Percentiles rank a stretch among this genome's conserved stretches.
phyloP scores from a whole-genome alignment of 352 stramenopile genomes.

The Globisporangium ultimum region DNA sequence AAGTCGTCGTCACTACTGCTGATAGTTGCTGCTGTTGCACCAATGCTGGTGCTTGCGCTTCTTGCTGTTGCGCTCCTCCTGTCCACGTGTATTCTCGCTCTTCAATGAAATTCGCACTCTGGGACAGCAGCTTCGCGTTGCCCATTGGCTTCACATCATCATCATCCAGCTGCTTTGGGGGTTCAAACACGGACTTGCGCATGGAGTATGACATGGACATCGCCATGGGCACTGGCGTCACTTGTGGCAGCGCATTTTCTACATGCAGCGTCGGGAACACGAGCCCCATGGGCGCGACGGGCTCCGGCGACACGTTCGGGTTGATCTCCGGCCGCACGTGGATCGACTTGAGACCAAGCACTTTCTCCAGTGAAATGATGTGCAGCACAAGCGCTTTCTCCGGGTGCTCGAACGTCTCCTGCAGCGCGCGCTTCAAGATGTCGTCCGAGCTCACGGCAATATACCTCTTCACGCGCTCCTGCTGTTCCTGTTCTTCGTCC shows the following conservation, averaged over 20 bases:
- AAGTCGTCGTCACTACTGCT: not conserved
- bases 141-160: slow-evolving; percentile 15
- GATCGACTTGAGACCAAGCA: slow-evolving; percentile 48
- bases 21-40: not conserved
- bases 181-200: slow-evolving; percentile 61
- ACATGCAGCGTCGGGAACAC: slow-evolving; percentile 73
- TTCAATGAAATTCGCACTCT: slow-evolving; percentile 44
- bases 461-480: slow-evolving; percentile 34
- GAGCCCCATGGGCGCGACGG: slow-evolving; percentile 53
- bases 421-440: slow-evolving; percentile 48
- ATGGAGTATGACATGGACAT: slow-evolving; percentile 36
- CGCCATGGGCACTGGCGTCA: slow-evolving; percentile 26
- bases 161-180: slow-evolving; percentile 36
- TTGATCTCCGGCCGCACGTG: slow-evolving; percentile 75
- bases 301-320: slow-evolving; percentile 79
- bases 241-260: slow-evolving; percentile 32
- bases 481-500: not conserved
- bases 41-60: not conserved
- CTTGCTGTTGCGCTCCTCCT: slow-evolving; percentile 5
- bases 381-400: slow-evolving; percentile 70
- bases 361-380: slow-evolving; percentile 62
- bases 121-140: slow-evolving; percentile 31
- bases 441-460: slow-evolving; percentile 53
- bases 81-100: slow-evolving; percentile 49
- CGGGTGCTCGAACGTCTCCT: slow-evolving; percentile 63